A percentile compares a stretch with the other conserved stretches of the same genome.
These are phyloP conservation scores for Thyridium curvatum DNA, from an alignment of 2,329 filamentous ascomycete genomes.

Conservation along the genomic window DNA sequence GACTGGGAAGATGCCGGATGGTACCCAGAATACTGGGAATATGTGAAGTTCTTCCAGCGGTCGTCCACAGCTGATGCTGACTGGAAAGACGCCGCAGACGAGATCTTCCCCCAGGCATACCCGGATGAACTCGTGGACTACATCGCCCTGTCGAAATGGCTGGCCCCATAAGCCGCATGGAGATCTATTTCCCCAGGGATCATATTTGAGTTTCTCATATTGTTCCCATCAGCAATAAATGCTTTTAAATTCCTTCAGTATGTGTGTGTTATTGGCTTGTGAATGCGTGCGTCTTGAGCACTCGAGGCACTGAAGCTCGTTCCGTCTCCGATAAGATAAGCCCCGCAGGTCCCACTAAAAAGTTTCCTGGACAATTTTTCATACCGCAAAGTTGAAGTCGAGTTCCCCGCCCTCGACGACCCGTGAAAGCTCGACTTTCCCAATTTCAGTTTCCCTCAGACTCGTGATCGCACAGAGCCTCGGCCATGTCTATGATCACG, in stretches of 20 bases:
- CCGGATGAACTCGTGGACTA: conserved; percentile 18
- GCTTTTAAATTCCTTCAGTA: no score
- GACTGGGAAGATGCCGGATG: conserved; percentile 42
- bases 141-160: conserved; percentile 14
- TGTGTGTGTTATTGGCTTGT: no score
- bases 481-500: conserved; percentile 62
- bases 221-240: no score
- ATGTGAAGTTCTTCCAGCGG: conserved; percentile 22
- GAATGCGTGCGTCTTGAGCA: neutral
- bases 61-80: conserved; percentile 5
- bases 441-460: neutral
- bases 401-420: conserved; percentile 1
- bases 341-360: conserved; percentile 26
- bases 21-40: conserved; percentile 36
- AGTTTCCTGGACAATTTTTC: conserved; percentile 17
- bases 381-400: conserved; percentile 10
- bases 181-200: no score
- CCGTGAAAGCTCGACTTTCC: conserved; percentile 8
- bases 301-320: neutral
- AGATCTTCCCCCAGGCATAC: conserved; percentile 17
- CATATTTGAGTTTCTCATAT: no score
- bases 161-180: no score
- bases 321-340: conserved; percentile 24
- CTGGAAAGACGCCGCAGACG: conserved; percentile 14
- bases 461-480: conserved; percentile 27